Evolutionary conservation across 139 green algal genomes (phyloP).

Genomic region (Eudorina sp.): DNA sequence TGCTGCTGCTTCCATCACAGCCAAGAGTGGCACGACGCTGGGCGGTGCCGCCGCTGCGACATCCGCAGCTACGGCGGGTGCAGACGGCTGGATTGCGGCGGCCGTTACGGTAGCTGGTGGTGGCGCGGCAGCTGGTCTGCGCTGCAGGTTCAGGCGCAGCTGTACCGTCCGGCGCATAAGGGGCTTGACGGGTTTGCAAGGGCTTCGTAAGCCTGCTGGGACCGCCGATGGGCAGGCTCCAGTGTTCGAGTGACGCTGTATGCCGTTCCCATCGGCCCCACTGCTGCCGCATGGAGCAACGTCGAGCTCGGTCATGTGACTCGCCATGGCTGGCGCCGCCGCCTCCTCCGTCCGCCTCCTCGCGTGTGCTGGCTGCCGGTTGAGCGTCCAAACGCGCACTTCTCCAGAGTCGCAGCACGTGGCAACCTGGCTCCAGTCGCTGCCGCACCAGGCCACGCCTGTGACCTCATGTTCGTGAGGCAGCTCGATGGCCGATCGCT

Average conservation of each 20-base stretch:
- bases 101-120: neutral
- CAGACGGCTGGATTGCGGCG: neutral
- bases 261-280: too few species aligned
- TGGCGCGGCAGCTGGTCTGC: neutral
- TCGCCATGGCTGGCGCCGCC: neutral
- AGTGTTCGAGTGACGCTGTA: too few species aligned
- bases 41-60: neutral
- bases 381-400: conserved; percentile 18
- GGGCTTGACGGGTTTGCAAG: neutral
- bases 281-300: too few species aligned
- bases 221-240: too few species aligned
- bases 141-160: conserved; percentile 1
- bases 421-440: conserved; percentile 1
- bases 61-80: neutral
- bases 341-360: neutral
- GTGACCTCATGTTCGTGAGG: conserved; percentile 29
- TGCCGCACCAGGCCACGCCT: conserved; percentile 33
- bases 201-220: too few species aligned
- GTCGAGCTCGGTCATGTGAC: neutral
- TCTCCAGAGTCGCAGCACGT: conserved; percentile 36
- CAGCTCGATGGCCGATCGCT: neutral
- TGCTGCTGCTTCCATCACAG: neutral
- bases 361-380: neutral
- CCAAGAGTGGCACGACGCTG: neutral
- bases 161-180: neutral